Conservation (phyloP, 345 rosid genomes). For the Hevea brasiliensis region DNA sequence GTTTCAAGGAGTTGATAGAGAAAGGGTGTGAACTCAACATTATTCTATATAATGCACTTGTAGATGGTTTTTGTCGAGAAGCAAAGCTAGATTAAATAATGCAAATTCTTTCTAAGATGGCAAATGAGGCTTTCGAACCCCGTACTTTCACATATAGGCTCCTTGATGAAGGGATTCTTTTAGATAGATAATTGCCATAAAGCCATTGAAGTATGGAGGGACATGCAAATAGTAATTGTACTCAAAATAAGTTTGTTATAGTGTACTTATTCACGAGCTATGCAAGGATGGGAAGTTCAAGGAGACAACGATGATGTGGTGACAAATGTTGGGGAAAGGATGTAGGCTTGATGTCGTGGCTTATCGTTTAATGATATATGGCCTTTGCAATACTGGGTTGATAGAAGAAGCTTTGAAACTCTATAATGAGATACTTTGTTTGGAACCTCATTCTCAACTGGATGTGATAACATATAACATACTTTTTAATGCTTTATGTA, state of each 20-base stretch:
- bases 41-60: conserved; percentile 66
- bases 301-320: conserved; percentile 79
- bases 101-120: conserved; percentile 56
- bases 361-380: conserved; percentile 82
- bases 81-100: conserved; percentile 68
- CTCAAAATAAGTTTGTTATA: conserved; percentile 59
- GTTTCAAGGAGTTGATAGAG: conserved; percentile 57
- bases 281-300: conserved; percentile 58
- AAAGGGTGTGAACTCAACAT: conserved; percentile 56
- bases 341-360: conserved; percentile 73
- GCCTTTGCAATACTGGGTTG: conserved; percentile 63
- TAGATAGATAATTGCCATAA: conserved; percentile 49
- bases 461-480: conserved; percentile 87
- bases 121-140: conserved; percentile 52
- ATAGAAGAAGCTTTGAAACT: conserved; percentile 70
- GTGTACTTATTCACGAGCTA: conserved; percentile 73
- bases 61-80: conserved; percentile 72
- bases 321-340: conserved; percentile 67
- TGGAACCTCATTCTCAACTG: conserved; percentile 64
- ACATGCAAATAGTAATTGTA: conserved; percentile 43
- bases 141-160: conserved; percentile 86
- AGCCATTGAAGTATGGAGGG: conserved; percentile 78
- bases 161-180: conserved; percentile 82
- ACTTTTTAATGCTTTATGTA: conserved; percentile 72
- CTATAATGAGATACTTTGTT: conserved; percentile 83